These are phyloP conservation scores for Lasiosphaeria miniovina DNA, from an alignment of 495 filamentous ascomycete genomes.

Conservation along the genomic window DNA sequence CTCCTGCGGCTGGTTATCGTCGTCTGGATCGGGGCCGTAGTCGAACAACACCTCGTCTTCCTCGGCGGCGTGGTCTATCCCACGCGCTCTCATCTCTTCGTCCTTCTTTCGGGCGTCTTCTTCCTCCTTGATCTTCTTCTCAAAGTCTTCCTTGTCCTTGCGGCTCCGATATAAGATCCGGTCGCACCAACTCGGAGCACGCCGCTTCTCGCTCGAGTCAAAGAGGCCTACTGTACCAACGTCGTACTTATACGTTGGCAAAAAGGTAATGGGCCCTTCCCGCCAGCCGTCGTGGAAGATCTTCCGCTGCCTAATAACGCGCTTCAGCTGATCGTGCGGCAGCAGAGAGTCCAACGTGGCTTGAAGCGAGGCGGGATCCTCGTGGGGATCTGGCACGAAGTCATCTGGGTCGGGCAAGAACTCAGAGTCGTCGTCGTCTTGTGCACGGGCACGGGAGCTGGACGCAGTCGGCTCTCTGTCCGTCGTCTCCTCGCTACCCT, in stretches of 20 bases:
- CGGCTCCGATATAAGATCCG: constrained; percentile 85
- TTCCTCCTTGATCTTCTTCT: constrained; percentile 61
- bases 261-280: constrained; percentile 82
- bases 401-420: constrained; percentile 55
- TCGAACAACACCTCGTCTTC: constrained; percentile 88
- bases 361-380: constrained; percentile 62
- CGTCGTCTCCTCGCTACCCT: constrained; percentile 28
- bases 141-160: constrained; percentile 65
- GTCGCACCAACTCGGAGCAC: constrained; percentile 96
- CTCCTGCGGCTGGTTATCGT: constrained; percentile 38
- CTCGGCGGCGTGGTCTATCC: constrained; percentile 67
- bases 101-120: constrained; percentile 68
- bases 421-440: constrained; percentile 31
- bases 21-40: constrained; percentile 81
- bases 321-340: constrained; percentile 82
- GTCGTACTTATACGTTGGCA: constrained; percentile 97
- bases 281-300: constrained; percentile 88
- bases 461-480: constrained; percentile 23
- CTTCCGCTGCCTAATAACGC: constrained; percentile 68
- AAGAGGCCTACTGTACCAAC: constrained; percentile 89
- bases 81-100: constrained; percentile 78
- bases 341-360: constrained; percentile 83
- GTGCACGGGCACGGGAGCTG: constrained; percentile 13
- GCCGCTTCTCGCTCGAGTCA: constrained; percentile 89
- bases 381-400: constrained; percentile 48